These are phyloP conservation scores for Ceratobasidium sp. DNA, from an alignment of 1,284 basidiomycete genomes.

Conservation along the genomic window DNA sequence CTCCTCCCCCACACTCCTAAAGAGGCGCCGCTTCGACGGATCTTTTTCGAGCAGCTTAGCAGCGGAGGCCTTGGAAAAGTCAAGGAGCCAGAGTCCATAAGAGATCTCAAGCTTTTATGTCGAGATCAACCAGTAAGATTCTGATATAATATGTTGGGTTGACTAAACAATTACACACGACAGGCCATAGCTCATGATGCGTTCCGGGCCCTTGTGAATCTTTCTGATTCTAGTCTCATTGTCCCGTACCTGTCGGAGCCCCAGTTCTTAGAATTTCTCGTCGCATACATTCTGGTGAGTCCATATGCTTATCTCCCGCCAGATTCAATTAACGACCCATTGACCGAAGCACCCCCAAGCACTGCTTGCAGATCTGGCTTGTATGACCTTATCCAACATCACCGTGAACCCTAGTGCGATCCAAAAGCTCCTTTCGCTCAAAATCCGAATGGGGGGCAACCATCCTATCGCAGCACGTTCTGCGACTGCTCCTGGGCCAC, in stretches of 20 bases:
- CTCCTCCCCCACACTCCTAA: conserved; percentile 84
- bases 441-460: conserved; percentile 64
- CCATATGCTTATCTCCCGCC: conserved; percentile 49
- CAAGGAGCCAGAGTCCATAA: conserved; percentile 77
- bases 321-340: conserved; percentile 28
- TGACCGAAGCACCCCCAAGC: conserved; percentile 82
- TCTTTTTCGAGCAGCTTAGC: conserved; percentile 77
- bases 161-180: conserved; percentile 46
- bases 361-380: conserved; percentile 91
- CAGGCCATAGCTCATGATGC: conserved; percentile 95
- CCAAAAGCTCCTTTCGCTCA: conserved; percentile 74
- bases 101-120: conserved; percentile 86
- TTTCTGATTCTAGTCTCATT: conserved; percentile 86
- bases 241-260: conserved; percentile 78
- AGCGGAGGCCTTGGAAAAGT: conserved; percentile 69
- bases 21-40: conserved; percentile 75
- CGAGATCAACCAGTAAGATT: conserved; percentile 81
- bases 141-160: conserved; percentile 33
- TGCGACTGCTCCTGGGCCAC: conserved; percentile 75
- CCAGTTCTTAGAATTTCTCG: conserved; percentile 85
- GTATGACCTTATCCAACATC: conserved; percentile 97
- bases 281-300: conserved; percentile 90
- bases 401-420: conserved; percentile 83
- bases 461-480: conserved; percentile 82
- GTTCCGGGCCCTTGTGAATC: conserved; percentile 93